Evolutionary conservation across 352 stramenopile species (phyloP).

Genomic region (Globisporangium splendens): DNA sequence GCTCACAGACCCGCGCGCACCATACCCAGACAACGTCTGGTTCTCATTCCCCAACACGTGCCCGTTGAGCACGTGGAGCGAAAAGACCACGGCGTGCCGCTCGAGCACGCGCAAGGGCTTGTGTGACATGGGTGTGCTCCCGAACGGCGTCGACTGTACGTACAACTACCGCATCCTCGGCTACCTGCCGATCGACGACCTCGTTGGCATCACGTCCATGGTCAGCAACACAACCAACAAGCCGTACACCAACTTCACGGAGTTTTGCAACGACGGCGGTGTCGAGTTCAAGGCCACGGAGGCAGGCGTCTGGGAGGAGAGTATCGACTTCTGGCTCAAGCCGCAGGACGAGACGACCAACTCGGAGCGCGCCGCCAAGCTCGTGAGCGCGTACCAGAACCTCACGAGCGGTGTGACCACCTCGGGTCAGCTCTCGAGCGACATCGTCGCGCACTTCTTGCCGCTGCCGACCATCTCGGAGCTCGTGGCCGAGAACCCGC

Average conservation of each 20-base stretch:
- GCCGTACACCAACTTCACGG: constrained; percentile 50
- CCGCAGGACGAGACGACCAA: constrained; percentile 59
- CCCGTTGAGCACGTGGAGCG: constrained; percentile 43
- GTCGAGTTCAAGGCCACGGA: constrained; percentile 53
- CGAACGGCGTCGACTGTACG: constrained; percentile 56
- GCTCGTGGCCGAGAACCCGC: constrained; percentile 49
- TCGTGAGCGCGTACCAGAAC: constrained; percentile 58
- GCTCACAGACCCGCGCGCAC: constrained; percentile 28
- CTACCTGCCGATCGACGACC: constrained; percentile 66
- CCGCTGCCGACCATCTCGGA: constrained; percentile 44
- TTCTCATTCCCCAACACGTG: constrained; percentile 75
- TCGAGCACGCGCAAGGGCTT: constrained; percentile 39
- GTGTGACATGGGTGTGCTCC: constrained; percentile 50
- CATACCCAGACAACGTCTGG: constrained; percentile 53
- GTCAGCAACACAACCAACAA: constrained; percentile 44
- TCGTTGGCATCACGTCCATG: constrained; percentile 73
- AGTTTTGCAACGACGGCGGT: constrained; percentile 60
- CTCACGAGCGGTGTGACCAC: constrained; percentile 32
- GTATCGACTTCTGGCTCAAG: constrained; percentile 67
- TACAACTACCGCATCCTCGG: constrained; percentile 63
- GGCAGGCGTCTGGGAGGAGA: constrained; percentile 41
- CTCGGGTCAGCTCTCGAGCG: constrained; percentile 31
- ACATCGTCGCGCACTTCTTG: constrained; percentile 41
- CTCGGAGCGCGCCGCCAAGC: constrained; percentile 34
- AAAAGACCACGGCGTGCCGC: constrained; percentile 48